Evolutionary conservation across 345 rosid genomes (phyloP), one percentile per base, ranked within the genome.

Genomic region (Aegle marmelos): DNA sequence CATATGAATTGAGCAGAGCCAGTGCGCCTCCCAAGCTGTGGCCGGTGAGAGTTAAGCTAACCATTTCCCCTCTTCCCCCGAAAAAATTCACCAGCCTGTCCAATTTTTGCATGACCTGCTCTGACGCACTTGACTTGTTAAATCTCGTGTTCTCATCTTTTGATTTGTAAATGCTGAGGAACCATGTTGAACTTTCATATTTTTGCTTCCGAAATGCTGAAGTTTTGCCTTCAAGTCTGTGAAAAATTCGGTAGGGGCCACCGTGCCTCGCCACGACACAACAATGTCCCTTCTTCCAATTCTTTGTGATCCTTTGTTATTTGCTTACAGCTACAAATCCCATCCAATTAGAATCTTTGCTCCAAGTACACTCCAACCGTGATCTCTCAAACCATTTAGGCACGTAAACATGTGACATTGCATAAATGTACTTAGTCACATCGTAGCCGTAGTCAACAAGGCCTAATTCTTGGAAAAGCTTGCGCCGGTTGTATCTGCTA

Each of bases 321-420:
- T 75, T 62, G 16, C 84, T 82, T n/a, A 78, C 82, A 0, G 89
- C 87, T 25, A 87, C 79, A 3, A 79, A 89, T 6, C 92, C 89
- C 70, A 89, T 79, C 92, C 89, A 87, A 36, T 87, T 87, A 45
- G 90, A 83, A 39, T 85, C 86, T 57, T 80, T 82, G 82, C 87
- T 83, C 87, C 88, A 81, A 0, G 66, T 68, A 14, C 80, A 56
- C 19, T 16, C 45, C 68, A 80, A 25, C 6, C 34, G 76, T 17
- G 89, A 85, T 57, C 79, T 80, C 66, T 78, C 78, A 0, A 88
- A 13, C 86, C 84, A 85, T 7, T 70, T 73, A 8, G 88, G 91
- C 83, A 89, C 48, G 27, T 81, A 79, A 17, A 82, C 60, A 54
- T 78, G 82, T 1, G 88, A 83, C 83, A 82, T 85, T 8, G 91